These are phyloP conservation scores for Epichloe gansuensis DNA, from an alignment of 2,329 filamentous ascomycete species.

Conservation along the genomic window DNA sequence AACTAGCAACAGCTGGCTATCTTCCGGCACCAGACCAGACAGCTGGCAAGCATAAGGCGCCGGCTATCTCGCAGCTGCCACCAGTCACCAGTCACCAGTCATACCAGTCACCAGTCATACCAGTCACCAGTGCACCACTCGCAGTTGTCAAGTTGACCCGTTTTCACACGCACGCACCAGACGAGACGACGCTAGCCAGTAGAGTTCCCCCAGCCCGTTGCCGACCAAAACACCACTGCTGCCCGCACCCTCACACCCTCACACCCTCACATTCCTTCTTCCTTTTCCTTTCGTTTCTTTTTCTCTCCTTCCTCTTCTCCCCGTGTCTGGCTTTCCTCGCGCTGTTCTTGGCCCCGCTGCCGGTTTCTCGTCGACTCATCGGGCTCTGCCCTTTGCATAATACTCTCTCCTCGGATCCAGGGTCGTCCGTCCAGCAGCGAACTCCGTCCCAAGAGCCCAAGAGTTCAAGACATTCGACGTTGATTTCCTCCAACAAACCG, in stretches of 20 bases:
- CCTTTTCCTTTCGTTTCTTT: neutral
- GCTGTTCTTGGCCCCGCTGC: conserved; percentile 1
- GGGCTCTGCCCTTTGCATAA: conserved; percentile 1
- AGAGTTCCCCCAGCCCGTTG: neutral
- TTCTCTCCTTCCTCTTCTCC: neutral
- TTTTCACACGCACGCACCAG: too few relatives aligned
- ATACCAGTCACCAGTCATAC: too few relatives aligned
- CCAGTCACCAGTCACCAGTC: neutral
- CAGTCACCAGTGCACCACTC: too few relatives aligned
- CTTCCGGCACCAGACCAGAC: neutral
- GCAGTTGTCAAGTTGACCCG: too few relatives aligned
- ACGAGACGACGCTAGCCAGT: too few relatives aligned
- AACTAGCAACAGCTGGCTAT: too few relatives aligned
- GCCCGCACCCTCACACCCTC: neutral
- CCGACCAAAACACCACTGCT: conserved; percentile 2
- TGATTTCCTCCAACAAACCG: neutral
- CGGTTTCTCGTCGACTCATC: conserved; percentile 1
- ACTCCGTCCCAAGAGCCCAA: neutral
- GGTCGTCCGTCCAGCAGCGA: neutral
- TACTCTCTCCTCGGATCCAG: neutral
- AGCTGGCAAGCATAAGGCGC: neutral
- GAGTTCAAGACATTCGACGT: neutral
- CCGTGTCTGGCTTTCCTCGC: conserved; percentile 1
- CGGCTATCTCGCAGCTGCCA: neutral
- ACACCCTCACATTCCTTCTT: neutral